Percentiles rank a stretch among this genome's conserved stretches.
Evolutionary conservation across 202 grass and related monocot species (phyloP).

Genomic region (Dendrocalamus latiflorus): DNA sequence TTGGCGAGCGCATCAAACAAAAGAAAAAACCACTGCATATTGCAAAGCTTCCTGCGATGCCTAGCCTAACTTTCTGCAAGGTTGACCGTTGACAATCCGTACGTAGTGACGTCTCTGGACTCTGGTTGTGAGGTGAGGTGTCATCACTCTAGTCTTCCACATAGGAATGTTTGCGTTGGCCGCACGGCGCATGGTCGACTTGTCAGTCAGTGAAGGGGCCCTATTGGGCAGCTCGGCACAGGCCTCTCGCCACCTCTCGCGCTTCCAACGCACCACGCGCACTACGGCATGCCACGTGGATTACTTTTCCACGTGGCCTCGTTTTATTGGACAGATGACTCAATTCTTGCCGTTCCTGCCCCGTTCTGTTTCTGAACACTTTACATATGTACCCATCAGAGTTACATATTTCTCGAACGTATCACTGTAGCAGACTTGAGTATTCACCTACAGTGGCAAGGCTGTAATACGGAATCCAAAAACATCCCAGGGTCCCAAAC

Average conservation of each 20-base stretch:
- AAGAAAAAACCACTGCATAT: background rate
- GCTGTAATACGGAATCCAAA: background rate
- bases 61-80: background rate
- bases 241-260: background rate
- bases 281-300: constrained; percentile 56
- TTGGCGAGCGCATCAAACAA: background rate
- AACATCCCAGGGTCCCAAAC: background rate
- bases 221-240: background rate
- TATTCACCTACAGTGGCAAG: background rate
- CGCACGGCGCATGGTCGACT: background rate
- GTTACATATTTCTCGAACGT: background rate
- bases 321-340: constrained; percentile 45
- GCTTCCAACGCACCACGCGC: constrained; percentile 54
- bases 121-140: background rate
- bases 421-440: no score
- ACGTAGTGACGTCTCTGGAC: background rate
- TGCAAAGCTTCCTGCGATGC: background rate
- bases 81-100: background rate
- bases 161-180: background rate
- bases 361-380: background rate
- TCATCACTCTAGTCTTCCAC: background rate
- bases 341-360: constrained; percentile 6
- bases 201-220: background rate
- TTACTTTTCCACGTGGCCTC: background rate
- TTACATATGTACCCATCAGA: background rate